Percentiles rank a stretch among this genome's conserved stretches.
Evolutionary conservation across 495 filamentous ascomycete genomes (phyloP).

Genomic region (Endocarpon pusillum): DNA sequence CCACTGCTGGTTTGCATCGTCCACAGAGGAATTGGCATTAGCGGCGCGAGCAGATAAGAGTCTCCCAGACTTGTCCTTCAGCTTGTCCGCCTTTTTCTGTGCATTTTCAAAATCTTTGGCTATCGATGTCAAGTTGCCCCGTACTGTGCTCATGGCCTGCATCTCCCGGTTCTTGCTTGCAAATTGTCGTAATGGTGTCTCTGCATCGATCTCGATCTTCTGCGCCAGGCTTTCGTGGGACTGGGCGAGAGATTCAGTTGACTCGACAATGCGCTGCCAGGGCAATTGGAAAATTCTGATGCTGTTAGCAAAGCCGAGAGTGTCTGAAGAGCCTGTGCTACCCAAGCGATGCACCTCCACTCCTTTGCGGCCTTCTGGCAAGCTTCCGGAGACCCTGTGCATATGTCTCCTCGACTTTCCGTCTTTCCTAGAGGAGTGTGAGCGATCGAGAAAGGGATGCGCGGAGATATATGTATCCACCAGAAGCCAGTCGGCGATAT

Average conservation of each 20-base stretch:
- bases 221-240: constrained; percentile 71
- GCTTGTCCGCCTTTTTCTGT: constrained; percentile 76
- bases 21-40: constrained; percentile 51
- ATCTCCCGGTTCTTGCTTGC: constrained; percentile 59
- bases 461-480: constrained; percentile 31
- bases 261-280: constrained; percentile 79
- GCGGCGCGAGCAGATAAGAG: constrained; percentile 68
- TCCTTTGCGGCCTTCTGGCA: constrained; percentile 45
- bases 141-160: constrained; percentile 67
- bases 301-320: constrained; percentile 7
- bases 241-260: constrained; percentile 61
- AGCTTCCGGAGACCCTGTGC: constrained; percentile 71
- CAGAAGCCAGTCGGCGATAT: constrained; percentile 95
- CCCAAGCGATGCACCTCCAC: constrained; percentile 69
- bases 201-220: constrained; percentile 82
- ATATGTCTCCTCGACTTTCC: constrained; percentile 83
- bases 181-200: constrained; percentile 64
- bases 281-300: constrained; percentile 73
- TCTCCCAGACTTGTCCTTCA: constrained; percentile 62
- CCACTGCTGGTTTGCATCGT: constrained; percentile 72
- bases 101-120: constrained; percentile 74
- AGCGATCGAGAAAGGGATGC: constrained; percentile 3
- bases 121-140: constrained; percentile 59
- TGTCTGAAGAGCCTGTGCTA: constrained; percentile 22
- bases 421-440: constrained; percentile 53